These are phyloP conservation scores for Cordyceps sp. DNA, from an alignment of 2,329 filamentous ascomycete species.

Conservation along the genomic window DNA sequence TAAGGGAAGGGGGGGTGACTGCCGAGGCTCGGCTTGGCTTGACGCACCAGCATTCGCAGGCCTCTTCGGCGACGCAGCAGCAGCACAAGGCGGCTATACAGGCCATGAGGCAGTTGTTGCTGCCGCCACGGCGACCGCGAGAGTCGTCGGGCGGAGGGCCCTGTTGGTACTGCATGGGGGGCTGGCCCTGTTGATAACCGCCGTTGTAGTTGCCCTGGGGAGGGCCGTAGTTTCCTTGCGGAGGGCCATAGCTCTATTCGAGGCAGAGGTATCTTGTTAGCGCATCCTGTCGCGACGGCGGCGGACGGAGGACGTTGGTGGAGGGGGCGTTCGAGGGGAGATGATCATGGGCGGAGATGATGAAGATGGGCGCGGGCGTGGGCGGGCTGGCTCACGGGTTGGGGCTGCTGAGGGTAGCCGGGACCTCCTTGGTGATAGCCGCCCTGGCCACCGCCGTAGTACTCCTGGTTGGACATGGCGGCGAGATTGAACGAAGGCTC, in stretches of 20 bases:
- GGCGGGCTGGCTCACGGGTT: conserved; percentile 15
- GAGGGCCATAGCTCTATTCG: conserved; percentile 13
- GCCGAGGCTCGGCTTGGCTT: not conserved
- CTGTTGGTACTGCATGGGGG: conserved; percentile 27
- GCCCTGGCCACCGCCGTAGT: conserved; percentile 17
- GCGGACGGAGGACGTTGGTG: not conserved
- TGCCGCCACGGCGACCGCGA: conserved; percentile 14
- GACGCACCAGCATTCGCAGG: conserved; percentile 31
- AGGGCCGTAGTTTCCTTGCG: conserved; percentile 14
- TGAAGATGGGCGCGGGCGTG: not conserved
- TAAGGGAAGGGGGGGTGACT: too few species aligned
- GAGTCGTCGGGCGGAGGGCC: conserved; percentile 15
- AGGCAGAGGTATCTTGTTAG: not conserved
- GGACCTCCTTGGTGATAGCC: conserved; percentile 11
- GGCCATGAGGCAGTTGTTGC: conserved; percentile 25
- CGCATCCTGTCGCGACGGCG: not conserved
- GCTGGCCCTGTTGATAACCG: conserved; percentile 16
- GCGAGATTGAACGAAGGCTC: too few species aligned
- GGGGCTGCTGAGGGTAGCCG: conserved; percentile 22
- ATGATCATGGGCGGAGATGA: not conserved
- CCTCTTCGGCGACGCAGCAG: conserved; percentile 32
- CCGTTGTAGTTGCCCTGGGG: conserved; percentile 14
- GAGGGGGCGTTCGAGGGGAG: not conserved
- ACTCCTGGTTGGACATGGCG: conserved; percentile 23
- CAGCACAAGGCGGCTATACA: conserved; percentile 32